Percentiles rank a stretch among this genome's conserved stretches.
phyloP scores from a whole-genome alignment of 225 moss, liverwort and hornwort species.

The Bryum argenteum region DNA sequence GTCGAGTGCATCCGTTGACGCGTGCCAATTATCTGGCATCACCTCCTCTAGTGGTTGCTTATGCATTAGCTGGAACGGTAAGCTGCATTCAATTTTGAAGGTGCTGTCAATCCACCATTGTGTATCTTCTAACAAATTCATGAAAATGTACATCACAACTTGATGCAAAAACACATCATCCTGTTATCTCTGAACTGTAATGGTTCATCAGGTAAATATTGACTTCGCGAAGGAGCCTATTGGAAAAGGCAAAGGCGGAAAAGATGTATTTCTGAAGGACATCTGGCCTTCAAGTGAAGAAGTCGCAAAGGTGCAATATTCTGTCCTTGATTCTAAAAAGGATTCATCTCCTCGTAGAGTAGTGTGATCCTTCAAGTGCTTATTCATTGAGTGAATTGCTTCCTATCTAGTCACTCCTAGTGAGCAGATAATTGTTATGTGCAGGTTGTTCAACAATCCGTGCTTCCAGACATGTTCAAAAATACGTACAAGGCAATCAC shows the following conservation, averaged over 20 bases:
- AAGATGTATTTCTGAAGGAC: constrained; percentile 76
- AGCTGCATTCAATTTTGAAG: constrained; percentile 29
- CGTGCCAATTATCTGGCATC: constrained; percentile 96
- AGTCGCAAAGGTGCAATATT: constrained; percentile 63
- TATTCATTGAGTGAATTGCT: constrained; percentile 1
- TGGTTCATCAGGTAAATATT: constrained; percentile 64
- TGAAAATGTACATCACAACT: not conserved
- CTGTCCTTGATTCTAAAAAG: not conserved
- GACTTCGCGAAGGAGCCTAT: constrained; percentile 83
- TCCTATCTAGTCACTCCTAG: constrained; percentile 3
- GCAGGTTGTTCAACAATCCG: constrained; percentile 73
- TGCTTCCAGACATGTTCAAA: constrained; percentile 84
- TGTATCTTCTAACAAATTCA: not conserved
- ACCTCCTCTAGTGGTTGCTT: constrained; percentile 91
- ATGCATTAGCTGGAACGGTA: constrained; percentile 91
- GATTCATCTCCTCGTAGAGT: not conserved
- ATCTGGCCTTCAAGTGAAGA: constrained; percentile 88
- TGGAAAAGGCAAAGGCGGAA: constrained; percentile 75
- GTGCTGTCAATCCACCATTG: not conserved
- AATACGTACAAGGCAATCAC: constrained; percentile 75
- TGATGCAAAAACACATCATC: constrained; percentile 2
- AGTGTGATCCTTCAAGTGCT: not conserved
- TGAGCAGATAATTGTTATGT: constrained; percentile 24
- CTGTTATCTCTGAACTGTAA: constrained; percentile 3
- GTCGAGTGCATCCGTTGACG: constrained; percentile 93